phyloP scores from a whole-genome alignment of 2,329 filamentous ascomycete genomes.

The Seiridium cupressi region DNA sequence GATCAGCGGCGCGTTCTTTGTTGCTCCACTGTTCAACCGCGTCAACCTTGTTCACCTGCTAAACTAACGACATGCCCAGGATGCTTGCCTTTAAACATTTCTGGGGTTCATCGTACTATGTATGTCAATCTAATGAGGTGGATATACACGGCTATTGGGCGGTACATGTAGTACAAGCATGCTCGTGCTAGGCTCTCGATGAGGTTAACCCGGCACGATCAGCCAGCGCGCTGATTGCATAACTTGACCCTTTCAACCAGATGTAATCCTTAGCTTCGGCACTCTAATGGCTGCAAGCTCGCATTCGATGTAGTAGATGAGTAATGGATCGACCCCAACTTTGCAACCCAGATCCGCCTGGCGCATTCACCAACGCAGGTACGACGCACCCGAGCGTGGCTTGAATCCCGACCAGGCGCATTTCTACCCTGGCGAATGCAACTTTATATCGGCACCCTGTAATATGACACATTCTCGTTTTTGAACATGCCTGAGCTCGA shows the following conservation, averaged over 20 bases:
- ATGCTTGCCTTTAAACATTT: not conserved
- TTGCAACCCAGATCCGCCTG: not conserved
- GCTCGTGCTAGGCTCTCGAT: not conserved
- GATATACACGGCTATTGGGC: no score
- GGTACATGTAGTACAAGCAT: not conserved
- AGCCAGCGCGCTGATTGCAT: no score
- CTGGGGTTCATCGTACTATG: not conserved
- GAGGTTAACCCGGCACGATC: no score
- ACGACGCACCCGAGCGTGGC: not conserved
- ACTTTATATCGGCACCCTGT: not conserved
- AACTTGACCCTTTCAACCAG: no score
- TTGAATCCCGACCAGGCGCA: not conserved
- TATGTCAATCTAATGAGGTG: no score
- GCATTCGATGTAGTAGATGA: no score
- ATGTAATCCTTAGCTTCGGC: not conserved
- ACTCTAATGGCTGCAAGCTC: not conserved
- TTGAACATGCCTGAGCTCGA: not conserved
- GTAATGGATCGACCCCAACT: not conserved
- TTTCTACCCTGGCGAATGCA: not conserved
- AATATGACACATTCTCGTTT: not conserved
- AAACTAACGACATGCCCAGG: not conserved
- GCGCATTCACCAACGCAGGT: conserved; percentile 4
- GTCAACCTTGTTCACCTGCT: not conserved
- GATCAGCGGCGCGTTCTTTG: not conserved
- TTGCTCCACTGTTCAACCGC: conserved; percentile 10